Evolutionary conservation across 2,329 filamentous ascomycete species (phyloP), one percentile per base, ranked within the genome.

Genomic region (Penicillium sp.): DNA sequence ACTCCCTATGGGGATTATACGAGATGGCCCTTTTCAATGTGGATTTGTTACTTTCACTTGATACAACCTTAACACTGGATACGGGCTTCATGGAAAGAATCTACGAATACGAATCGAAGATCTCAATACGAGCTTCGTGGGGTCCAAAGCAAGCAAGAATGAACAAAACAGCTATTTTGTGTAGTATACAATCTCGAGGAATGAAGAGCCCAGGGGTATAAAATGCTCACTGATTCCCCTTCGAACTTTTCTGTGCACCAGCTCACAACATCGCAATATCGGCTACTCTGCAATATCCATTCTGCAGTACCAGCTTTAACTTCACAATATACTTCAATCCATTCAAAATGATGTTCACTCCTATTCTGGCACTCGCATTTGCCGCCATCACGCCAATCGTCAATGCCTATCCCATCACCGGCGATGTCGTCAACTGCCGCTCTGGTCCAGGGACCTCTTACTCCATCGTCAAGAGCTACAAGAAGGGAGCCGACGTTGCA

Each of bases 401-500:
- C 53, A 61, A 40, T 37, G 61, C 56, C 21, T 63, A 63, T n/a
- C 59, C 62, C 31, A 56, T 65, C 48, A 58, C 53, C 9, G 51
- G 50, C 10, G 47, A 56, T 29, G 51, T 21, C 7, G 56, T 65
- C 47, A 59, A 64, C 54, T 65, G 63, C 33, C 62, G 62, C 57
- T 62, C 62, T 8, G 63, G 63, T 1, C 60, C 63, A 8, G 62
- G 63, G 13, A 65, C 63, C 45, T 59, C 46, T 13, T 35, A 66
- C 54, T 50, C 56, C 1, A 40, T 62, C 5, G 58, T 66, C 47
- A 63, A 57, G 52, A 50, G 56, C 29, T 64, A 63, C 54, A 47
- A 57, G 15, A 52, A 55, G 23, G 54, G 50, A 47, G n/a, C 45
- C 2, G 54, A 63, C 2, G 45, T 66, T 38, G 35, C 33, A 19